These are phyloP conservation scores for Hysterangium stoloniferum DNA, from an alignment of 768 basidiomycete genomes.

Conservation along the genomic window DNA sequence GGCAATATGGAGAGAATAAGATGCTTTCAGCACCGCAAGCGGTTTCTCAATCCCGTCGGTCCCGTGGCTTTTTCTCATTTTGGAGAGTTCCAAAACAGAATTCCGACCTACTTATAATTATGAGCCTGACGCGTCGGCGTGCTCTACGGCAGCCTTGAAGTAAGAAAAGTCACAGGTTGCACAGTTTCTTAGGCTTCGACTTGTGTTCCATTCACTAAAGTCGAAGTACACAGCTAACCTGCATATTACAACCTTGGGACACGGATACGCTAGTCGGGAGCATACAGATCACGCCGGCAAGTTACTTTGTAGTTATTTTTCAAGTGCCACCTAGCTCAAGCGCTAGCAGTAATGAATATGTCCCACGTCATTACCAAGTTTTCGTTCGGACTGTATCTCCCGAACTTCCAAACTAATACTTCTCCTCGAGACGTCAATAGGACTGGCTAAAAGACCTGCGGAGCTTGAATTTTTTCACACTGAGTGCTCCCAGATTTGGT, in stretches of 20 bases:
- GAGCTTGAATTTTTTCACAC: too few species aligned
- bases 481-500: too few species aligned
- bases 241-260: conserved; percentile 90
- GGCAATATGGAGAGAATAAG: conserved; percentile 57
- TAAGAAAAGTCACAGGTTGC: conserved; percentile 87
- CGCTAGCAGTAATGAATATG: conserved; percentile 86
- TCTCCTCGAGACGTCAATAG: too few species aligned
- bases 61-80: conserved; percentile 65
- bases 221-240: conserved; percentile 89
- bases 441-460: too few species aligned
- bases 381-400: conserved; percentile 94
- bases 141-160: conserved; percentile 75
- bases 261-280: conserved; percentile 82
- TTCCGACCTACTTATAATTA: conserved; percentile 75
- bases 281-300: conserved; percentile 83
- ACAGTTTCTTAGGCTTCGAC: conserved; percentile 11
- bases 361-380: conserved; percentile 96
- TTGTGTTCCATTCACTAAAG: too few species aligned
- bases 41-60: conserved; percentile 62
- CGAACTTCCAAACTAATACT: too few species aligned
- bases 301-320: too few species aligned
- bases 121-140: conserved; percentile 61
- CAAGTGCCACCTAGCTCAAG: too few species aligned
- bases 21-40: conserved; percentile 64
- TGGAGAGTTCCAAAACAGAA: conserved; percentile 31